Conservation (phyloP, 1,284 basidiomycete genomes). For the Sporisorium sorghi region DNA sequence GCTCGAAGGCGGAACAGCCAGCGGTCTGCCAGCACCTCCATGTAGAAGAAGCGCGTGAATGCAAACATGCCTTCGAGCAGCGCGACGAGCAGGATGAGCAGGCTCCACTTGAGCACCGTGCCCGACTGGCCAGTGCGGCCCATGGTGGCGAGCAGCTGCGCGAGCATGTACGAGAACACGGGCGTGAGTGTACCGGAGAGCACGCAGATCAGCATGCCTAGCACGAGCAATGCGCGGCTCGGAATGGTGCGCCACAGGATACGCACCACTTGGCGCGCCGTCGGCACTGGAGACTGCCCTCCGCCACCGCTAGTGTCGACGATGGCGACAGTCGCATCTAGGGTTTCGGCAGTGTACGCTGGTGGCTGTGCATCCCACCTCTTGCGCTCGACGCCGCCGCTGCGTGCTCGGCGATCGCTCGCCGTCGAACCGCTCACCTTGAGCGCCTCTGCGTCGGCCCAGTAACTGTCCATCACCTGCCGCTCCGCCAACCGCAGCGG, state of each 20-base stretch:
- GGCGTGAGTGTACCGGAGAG: conserved; percentile 86
- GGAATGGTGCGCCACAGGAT: conserved; percentile 81
- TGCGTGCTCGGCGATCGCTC: conserved; percentile 29
- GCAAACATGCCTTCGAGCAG: conserved; percentile 82
- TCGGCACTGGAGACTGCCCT: conserved; percentile 1
- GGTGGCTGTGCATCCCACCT: conserved; percentile 14
- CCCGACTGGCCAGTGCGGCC: conserved; percentile 76
- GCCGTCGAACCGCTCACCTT: conserved; percentile 32
- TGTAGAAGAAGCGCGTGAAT: conserved; percentile 73
- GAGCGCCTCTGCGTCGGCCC: conserved; percentile 38
- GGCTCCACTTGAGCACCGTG: conserved; percentile 43
- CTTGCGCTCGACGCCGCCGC: conserved; percentile 8
- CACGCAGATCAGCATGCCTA: conserved; percentile 75
- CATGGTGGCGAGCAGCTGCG: conserved; percentile 77
- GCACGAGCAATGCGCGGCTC: conserved; percentile 76
- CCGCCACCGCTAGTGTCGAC: background rate
- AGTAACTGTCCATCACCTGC: conserved; percentile 37
- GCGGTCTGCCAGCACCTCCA: conserved; percentile 77
- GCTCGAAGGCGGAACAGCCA: conserved; percentile 82
- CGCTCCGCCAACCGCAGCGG: conserved; percentile 38
- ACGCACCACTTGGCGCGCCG: conserved; percentile 15
- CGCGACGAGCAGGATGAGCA: conserved; percentile 76
- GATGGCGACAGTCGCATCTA: background rate
- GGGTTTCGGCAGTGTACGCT: background rate
- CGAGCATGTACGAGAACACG: conserved; percentile 88